Evolutionary conservation across 345 rosid species (phyloP), one percentile per base, ranked within the genome.

Genomic region (Euclidium syriacum): DNA sequence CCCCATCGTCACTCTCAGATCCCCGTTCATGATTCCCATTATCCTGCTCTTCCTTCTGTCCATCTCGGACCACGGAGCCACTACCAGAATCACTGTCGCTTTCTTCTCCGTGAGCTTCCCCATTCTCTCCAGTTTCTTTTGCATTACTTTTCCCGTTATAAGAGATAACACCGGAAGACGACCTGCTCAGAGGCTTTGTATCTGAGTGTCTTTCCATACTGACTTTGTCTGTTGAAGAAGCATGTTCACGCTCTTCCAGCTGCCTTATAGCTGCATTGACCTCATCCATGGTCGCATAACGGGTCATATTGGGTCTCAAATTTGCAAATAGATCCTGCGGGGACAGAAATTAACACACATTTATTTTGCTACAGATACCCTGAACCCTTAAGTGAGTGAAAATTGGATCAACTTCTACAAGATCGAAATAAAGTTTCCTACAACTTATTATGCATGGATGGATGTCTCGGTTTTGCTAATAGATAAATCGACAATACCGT

Each of bases 291-390:
- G 92, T 85, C 35, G 80, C 63, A 42, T 80, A 83, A 41, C 95
- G 88, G 39, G 65, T 90, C 87, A 90, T 86, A 69, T 82, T 85
- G 69, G 96, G 88, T 62, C 97, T 90, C 54, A 95, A 73, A 16
- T 83, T 96, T 0, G 88, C 96, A 77, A 95, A 90, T 44, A 95
- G 75, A 80, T 95, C 99, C 99, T 94, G 88, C 64, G 4, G 63
- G 52, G 38, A 36, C 14, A 44, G 15, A 58, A 11, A 14, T 65
- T 51, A 38, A 35, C 44, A 66, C 30, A 22, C 58, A 30, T 26
- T 49, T 26, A 11, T 60, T n/a, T 50, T 60, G 41, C 11, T 51
- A 65, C 24, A 64, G 18, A 66, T 44, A n/a, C 29, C 10, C 29
- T 51, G 16, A 40, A 43, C 23, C 30, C 15, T 19, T 52, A 9